phyloP scores from a whole-genome alignment of 768 basidiomycete genomes.

The Boletus subparvulus region DNA sequence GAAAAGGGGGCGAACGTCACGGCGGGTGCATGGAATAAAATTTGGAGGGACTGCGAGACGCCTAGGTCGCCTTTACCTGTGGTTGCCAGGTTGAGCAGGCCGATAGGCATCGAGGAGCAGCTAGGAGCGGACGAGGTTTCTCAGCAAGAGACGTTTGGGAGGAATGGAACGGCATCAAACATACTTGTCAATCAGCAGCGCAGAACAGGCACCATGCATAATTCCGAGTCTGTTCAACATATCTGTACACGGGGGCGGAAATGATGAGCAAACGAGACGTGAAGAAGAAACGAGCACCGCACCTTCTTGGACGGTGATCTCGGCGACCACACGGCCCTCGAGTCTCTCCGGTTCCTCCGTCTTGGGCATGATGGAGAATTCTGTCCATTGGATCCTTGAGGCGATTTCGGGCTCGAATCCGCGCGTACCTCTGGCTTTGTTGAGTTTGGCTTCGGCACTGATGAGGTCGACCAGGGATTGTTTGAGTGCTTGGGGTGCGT shows the following conservation, averaged over 20 bases:
- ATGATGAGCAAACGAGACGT: background rate
- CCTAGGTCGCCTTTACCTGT: conserved; percentile 27
- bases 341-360: conserved; percentile 42
- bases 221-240: conserved; percentile 52
- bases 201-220: conserved; percentile 57
- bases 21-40: conserved; percentile 60
- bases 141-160: background rate
- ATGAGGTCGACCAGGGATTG: conserved; percentile 24
- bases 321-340: conserved; percentile 48
- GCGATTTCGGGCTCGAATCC: conserved; percentile 25
- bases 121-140: conserved; percentile 24
- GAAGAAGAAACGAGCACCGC: background rate
- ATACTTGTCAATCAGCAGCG: conserved; percentile 53
- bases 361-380: conserved; percentile 44
- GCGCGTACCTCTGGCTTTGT: conserved; percentile 8
- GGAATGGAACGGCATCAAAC: conserved; percentile 14
- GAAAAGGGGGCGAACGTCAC: conserved; percentile 31
- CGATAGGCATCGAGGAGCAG: conserved; percentile 51
- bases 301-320: conserved; percentile 46
- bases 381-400: conserved; percentile 35
- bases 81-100: conserved; percentile 31
- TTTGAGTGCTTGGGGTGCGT: conserved; percentile 29
- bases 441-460: background rate
- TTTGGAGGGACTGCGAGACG: conserved; percentile 53
- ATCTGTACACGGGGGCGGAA: conserved; percentile 27